Conservation (phyloP, 192 early-diverging fungal species). For the Rhizophagus sp. region DNA sequence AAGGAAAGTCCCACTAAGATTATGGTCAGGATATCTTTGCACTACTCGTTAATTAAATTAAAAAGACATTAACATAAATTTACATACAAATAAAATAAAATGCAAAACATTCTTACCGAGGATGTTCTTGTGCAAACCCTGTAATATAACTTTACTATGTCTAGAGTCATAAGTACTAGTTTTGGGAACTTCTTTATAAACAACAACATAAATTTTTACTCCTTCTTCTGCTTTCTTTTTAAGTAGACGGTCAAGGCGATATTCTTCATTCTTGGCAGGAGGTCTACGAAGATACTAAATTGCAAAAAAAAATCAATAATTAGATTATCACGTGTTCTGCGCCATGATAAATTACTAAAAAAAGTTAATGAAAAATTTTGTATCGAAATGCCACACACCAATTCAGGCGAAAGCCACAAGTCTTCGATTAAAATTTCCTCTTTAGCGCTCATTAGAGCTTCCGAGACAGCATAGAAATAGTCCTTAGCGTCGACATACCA, state of each 20-base stretch:
- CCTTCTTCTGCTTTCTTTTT: conserved; percentile 83
- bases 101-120: conserved; percentile 41
- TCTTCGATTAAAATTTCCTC: conserved; percentile 76
- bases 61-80: background rate
- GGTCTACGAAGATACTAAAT: conserved; percentile 74
- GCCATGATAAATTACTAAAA: too few relatives aligned
- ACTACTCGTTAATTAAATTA: conserved; percentile 41
- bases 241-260: conserved; percentile 76
- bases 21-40: conserved; percentile 86
- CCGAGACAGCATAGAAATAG: conserved; percentile 77
- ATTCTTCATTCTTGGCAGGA: conserved; percentile 71
- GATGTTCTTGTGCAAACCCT: conserved; percentile 77
- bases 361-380: background rate
- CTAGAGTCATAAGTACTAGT: conserved; percentile 73
- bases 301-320: too few relatives aligned
- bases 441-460: conserved; percentile 70
- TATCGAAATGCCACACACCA: conserved; percentile 44
- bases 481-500: conserved; percentile 83
- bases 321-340: background rate
- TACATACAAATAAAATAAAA: background rate
- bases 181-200: conserved; percentile 85
- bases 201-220: conserved; percentile 82
- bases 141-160: conserved; percentile 75
- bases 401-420: conserved; percentile 91
- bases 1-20: conserved; percentile 75